A percentile compares a stretch with the other conserved stretches of the same genome.
Conservation (phyloP, 371 early-diverging fungal species). For the Encephalitozoon romaleae region DNA sequence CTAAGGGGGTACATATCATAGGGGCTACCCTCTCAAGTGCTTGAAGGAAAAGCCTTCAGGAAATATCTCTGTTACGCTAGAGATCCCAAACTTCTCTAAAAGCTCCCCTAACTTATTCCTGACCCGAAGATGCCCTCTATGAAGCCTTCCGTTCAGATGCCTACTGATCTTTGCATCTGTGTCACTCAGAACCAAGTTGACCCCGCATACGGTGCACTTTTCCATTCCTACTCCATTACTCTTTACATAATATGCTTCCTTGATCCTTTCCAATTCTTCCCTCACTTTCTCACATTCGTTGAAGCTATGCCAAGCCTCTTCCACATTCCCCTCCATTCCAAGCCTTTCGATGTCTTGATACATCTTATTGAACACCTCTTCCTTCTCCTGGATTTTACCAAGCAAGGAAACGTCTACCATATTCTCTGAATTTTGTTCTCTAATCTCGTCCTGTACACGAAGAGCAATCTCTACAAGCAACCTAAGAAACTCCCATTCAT, state of each 20-base stretch:
- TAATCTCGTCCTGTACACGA: neutral
- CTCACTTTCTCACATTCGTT: constrained; percentile 1
- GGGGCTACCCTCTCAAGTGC: neutral
- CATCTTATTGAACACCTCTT: neutral
- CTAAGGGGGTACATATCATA: neutral
- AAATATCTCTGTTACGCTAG: constrained; percentile 1
- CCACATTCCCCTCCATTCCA: neutral
- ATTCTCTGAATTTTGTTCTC: neutral
- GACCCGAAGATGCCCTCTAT: neutral
- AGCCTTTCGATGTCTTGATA: neutral
- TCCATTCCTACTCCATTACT: neutral
- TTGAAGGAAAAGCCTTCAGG: neutral
- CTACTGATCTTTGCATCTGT: neutral
- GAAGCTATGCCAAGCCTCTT: neutral
- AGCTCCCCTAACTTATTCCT: neutral
- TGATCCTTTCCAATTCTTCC: neutral
- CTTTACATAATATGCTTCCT: constrained; percentile 17
- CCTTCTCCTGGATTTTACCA: neutral
- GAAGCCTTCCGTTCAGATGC: constrained; percentile 14
- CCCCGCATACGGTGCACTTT: neutral
- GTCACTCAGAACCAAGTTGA: neutral
- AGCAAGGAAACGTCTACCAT: neutral
- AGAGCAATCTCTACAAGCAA: constrained; percentile 1
- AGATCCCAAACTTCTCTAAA: constrained; percentile 2
- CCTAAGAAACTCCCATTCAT: neutral